phyloP scores from a whole-genome alignment of 1,139 yeast genomes.

The Kodamaea alishanica region DNA sequence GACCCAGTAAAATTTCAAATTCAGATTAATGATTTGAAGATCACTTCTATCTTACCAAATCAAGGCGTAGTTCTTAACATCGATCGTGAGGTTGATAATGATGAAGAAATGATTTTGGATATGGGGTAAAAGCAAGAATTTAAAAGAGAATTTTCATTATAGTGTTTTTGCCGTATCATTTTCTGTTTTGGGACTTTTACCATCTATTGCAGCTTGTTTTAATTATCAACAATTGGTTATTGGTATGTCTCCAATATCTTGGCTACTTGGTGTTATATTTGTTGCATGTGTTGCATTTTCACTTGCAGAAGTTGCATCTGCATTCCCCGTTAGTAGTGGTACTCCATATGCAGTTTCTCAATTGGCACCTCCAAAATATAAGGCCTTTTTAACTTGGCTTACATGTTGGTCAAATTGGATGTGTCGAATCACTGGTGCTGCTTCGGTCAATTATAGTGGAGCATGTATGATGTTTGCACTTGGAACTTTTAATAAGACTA shows the following conservation, averaged over 20 bases:
- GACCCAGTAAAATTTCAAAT: slow-evolving; percentile 35
- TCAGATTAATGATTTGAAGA: slow-evolving; percentile 37
- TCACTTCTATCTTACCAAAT: slow-evolving; percentile 40
- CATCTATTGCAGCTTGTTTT: slow-evolving; percentile 61
- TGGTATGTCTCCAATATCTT: slow-evolving; percentile 54
- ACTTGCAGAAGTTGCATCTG: slow-evolving; percentile 46
- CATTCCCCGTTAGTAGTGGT: slow-evolving; percentile 47
- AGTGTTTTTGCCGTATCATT: slow-evolving; percentile 68
- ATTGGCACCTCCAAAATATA: slow-evolving; percentile 51
- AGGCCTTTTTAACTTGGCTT: slow-evolving; percentile 47
- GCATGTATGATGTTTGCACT: slow-evolving; percentile 61
- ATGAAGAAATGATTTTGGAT: slow-evolving; percentile 57
- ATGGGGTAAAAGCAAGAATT: slow-evolving; percentile 75
- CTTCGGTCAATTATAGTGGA: slow-evolving; percentile 60
- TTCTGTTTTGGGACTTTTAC: slow-evolving; percentile 67
- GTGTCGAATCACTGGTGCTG: slow-evolving; percentile 56
- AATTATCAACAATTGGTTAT: slow-evolving; percentile 50
- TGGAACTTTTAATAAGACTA: slow-evolving; percentile 26
- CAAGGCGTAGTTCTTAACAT: slow-evolving; percentile 37
- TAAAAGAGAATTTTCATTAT: slow-evolving; percentile 61
- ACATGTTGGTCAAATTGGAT: slow-evolving; percentile 37
- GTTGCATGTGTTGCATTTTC: slow-evolving; percentile 49
- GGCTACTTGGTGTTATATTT: slow-evolving; percentile 49
- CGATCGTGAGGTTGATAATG: slow-evolving; percentile 46
- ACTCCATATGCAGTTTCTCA: slow-evolving; percentile 50